Percentiles rank a stretch among this genome's conserved stretches.
These are phyloP conservation scores for Rhodotorula graminis DNA, from an alignment of 768 basidiomycete genomes.

Conservation along the genomic window DNA sequence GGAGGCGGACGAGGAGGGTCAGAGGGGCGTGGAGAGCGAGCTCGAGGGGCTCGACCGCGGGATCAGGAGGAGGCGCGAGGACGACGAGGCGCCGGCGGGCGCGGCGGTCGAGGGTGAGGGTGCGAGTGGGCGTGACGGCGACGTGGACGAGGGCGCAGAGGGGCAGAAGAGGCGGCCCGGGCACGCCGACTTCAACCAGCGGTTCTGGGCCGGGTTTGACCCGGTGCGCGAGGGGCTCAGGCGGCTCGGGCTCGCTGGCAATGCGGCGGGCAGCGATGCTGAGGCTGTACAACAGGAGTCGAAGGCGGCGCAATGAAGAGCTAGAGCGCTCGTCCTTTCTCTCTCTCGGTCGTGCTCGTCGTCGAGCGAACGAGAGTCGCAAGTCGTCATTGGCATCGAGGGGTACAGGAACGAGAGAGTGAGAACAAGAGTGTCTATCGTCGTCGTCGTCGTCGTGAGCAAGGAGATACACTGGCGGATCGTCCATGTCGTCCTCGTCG, in stretches of 20 bases:
- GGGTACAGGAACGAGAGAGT: background rate
- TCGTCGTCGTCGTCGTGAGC: background rate
- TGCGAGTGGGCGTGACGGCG: background rate
- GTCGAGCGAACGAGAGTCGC: too few relatives aligned
- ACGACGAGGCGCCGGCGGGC: conserved; percentile 14
- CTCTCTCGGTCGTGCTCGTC: background rate
- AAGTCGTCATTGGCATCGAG: too few relatives aligned
- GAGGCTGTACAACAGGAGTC: too few relatives aligned
- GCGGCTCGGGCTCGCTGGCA: background rate
- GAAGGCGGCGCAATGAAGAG: background rate
- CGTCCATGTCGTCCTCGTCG: background rate
- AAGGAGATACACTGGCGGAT: background rate
- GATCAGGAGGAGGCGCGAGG: conserved; percentile 48
- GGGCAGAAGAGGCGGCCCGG: conserved; percentile 58
- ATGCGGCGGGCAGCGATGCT: too few relatives aligned
- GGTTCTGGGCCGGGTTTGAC: conserved; percentile 74
- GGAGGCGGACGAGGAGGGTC: conserved; percentile 24
- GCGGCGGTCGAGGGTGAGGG: background rate
- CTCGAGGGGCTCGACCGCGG: conserved; percentile 54
- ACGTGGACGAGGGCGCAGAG: conserved; percentile 1
- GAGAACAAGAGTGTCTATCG: background rate
- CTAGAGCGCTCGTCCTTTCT: background rate
- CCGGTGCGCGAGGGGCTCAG: conserved; percentile 7
- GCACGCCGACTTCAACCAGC: conserved; percentile 80
- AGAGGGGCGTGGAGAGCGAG: conserved; percentile 27